Percentiles rank a stretch among this genome's conserved stretches.
Evolutionary conservation across 495 filamentous ascomycete species (phyloP).

Genomic region (Penicillium bovifimosum): DNA sequence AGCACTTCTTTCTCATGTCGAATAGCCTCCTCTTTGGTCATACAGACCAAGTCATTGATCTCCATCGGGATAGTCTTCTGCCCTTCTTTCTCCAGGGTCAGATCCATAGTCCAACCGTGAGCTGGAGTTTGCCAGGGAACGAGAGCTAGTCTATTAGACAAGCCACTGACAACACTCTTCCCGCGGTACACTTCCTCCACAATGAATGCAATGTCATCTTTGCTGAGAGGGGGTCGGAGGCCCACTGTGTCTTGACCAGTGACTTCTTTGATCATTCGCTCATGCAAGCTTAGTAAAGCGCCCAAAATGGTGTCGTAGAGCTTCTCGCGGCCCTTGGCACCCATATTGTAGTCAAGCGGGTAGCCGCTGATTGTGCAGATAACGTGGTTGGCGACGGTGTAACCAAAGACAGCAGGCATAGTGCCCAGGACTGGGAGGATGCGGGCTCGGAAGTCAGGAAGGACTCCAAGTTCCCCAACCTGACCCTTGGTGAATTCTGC

Average conservation of each 20-base stretch:
- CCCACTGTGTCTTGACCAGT: constrained; percentile 59
- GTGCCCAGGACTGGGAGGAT: constrained; percentile 94
- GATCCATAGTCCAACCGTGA: constrained; percentile 41
- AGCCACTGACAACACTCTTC: constrained; percentile 73
- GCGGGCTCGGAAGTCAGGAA: constrained; percentile 88
- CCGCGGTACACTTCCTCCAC: constrained; percentile 87
- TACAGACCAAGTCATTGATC: constrained; percentile 74
- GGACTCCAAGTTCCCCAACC: constrained; percentile 77
- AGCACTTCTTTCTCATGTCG: constrained; percentile 76
- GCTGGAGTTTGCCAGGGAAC: constrained; percentile 66
- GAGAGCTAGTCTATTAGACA: constrained; percentile 70
- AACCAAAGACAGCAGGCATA: constrained; percentile 95
- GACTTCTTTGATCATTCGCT: constrained; percentile 57
- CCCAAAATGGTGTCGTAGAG: constrained; percentile 78
- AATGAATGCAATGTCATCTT: constrained; percentile 75
- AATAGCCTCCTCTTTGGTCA: constrained; percentile 93
- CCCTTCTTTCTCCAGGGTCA: constrained; percentile 46
- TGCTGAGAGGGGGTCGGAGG: constrained; percentile 69
- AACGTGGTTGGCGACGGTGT: constrained; percentile 83
- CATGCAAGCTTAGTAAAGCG: constrained; percentile 66
- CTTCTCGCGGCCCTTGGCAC: constrained; percentile 75
- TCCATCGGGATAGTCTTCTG: constrained; percentile 64
- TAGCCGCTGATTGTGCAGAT: constrained; percentile 83
- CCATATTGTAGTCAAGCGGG: constrained; percentile 73
- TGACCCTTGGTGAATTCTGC: constrained; percentile 86